Conservation (phyloP, 2,329 filamentous ascomycete genomes). For the Aureobasidium sp. region DNA sequence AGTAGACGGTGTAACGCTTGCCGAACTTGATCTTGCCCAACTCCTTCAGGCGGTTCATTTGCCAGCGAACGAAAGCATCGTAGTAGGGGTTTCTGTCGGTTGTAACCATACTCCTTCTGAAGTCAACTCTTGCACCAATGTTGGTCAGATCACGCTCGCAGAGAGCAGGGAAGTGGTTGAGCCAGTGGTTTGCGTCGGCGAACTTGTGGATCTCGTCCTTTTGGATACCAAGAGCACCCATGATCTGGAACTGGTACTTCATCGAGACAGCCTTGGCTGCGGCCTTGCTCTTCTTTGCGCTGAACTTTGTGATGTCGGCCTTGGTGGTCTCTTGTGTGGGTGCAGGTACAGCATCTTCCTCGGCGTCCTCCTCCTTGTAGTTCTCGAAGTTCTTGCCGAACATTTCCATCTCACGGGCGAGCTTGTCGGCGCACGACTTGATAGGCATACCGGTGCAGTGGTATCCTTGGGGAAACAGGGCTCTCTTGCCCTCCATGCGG, state of each 20-base stretch:
- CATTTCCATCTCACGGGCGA: conserved; percentile 77
- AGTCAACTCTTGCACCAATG: conserved; percentile 83
- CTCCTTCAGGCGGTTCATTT: conserved; percentile 88
- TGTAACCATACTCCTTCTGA: conserved; percentile 86
- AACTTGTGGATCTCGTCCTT: conserved; percentile 87
- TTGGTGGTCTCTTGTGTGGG: conserved; percentile 57
- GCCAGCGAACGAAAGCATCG: conserved; percentile 79
- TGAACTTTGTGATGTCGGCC: conserved; percentile 85
- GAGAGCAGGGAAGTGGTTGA: conserved; percentile 81
- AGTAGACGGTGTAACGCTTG: conserved; percentile 89
- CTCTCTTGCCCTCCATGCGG: conserved; percentile 81
- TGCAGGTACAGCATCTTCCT: conserved; percentile 44
- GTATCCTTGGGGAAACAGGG: conserved; percentile 86
- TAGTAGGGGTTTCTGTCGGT: conserved; percentile 97
- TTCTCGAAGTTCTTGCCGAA: conserved; percentile 82
- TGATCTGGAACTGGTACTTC: conserved; percentile 95
- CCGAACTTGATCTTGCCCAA: conserved; percentile 90
- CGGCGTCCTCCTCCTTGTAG: conserved; percentile 54
- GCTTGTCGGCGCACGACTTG: conserved; percentile 94
- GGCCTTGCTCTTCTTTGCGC: conserved; percentile 85
- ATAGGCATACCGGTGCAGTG: conserved; percentile 98
- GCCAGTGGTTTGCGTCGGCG: conserved; percentile 84
- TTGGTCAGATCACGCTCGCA: conserved; percentile 71
- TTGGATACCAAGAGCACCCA: conserved; percentile 83
- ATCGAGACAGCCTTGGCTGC: conserved; percentile 82